A percentile compares a stretch with the other conserved stretches of the same genome.
These are phyloP conservation scores for Coniophora puteana DNA, from an alignment of 1,284 basidiomycete species.

Conservation along the genomic window DNA sequence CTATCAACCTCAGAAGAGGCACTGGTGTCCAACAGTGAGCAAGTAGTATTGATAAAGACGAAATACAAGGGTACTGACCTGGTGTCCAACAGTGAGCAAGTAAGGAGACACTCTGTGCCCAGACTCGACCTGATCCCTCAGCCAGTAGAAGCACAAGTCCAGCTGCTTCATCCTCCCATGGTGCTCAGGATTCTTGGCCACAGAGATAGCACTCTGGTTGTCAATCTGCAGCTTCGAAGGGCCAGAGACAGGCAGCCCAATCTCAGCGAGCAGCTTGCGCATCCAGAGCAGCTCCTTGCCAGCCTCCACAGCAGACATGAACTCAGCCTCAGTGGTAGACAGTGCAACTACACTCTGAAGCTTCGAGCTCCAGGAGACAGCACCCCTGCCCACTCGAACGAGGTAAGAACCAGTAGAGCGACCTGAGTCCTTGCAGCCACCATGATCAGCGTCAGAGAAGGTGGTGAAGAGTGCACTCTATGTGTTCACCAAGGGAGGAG, in stretches of 20 bases:
- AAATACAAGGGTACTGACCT: too few species aligned
- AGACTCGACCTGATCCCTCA: conserved; percentile 30
- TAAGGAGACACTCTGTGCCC: too few species aligned
- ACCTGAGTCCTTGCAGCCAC: neutral
- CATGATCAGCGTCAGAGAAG: conserved; percentile 3
- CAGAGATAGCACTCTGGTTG: neutral
- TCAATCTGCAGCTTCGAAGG: too few species aligned
- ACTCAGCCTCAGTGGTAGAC: conserved; percentile 4
- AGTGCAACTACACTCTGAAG: conserved; percentile 5
- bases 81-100: too few species aligned
- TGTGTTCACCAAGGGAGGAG: too few species aligned
- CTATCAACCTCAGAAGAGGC: too few species aligned
- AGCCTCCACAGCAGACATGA: too few species aligned
- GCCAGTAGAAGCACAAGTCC: conserved; percentile 29
- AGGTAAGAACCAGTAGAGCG: conserved; percentile 4
- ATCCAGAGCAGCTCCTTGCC: too few species aligned
- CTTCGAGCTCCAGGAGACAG: conserved; percentile 9
- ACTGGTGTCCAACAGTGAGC: too few species aligned
- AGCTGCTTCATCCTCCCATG: conserved; percentile 39
- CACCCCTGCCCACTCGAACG: conserved; percentile 7
- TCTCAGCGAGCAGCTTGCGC: too few species aligned
- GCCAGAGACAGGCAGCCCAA: too few species aligned
- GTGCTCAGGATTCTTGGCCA: conserved; percentile 11
- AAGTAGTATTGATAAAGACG: too few species aligned
- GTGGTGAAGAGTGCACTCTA: neutral